phyloP scores from a whole-genome alignment of 169 alveolate genomes.

The Perkinsus marinus region DNA sequence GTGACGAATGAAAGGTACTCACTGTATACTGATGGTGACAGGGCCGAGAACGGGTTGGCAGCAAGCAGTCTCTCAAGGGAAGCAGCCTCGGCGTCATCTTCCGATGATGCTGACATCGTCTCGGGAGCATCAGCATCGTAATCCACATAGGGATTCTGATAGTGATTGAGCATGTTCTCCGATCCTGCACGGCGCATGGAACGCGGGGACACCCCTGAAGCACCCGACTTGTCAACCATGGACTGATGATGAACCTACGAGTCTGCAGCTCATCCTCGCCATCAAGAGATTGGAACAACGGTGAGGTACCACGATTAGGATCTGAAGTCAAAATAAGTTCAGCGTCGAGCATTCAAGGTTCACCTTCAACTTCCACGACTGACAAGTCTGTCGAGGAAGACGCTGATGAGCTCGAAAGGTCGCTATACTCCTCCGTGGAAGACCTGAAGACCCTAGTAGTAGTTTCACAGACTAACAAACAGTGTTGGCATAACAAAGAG shows the following conservation, averaged over 20 bases:
- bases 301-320: no score
- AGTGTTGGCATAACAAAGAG: no score
- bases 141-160: not conserved
- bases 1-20: not conserved
- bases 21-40: not conserved
- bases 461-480: no score
- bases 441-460: not conserved
- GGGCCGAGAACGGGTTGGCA: not conserved
- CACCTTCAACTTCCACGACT: not conserved
- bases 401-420: not conserved
- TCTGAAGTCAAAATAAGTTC: no score
- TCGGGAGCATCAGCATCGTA: not conserved
- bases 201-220: not conserved
- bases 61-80: not conserved
- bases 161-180: not conserved
- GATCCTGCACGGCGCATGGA: not conserved
- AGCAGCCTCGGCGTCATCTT: not conserved
- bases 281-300: no score
- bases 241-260: no score
- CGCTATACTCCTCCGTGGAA: not conserved
- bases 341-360: not conserved
- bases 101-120: not conserved
- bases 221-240: no score
- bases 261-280: no score
- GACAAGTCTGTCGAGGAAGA: not conserved